phyloP scores from a whole-genome alignment of 2,329 filamentous ascomycete species.

The Samsoniella hepiali region DNA sequence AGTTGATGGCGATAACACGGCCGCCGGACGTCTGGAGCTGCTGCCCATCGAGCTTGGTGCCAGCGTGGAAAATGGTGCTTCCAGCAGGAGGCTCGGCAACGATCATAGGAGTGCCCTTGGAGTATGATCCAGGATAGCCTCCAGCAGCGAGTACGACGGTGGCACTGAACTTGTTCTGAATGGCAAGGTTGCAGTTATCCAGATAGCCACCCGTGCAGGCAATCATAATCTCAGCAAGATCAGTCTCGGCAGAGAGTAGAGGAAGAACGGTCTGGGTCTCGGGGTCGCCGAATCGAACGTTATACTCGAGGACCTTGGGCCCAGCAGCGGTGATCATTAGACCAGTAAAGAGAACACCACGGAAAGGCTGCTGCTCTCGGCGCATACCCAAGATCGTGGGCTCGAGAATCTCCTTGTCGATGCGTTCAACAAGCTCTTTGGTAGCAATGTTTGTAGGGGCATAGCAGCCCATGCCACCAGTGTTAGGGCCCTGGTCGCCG shows the following conservation, averaged over 20 bases:
- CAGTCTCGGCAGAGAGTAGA: slow-evolving; percentile 71
- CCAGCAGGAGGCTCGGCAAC: slow-evolving; percentile 44
- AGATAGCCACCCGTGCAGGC: slow-evolving; percentile 77
- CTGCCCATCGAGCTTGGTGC: slow-evolving; percentile 64
- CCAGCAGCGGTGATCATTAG: slow-evolving; percentile 84
- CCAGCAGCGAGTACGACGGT: slow-evolving; percentile 93
- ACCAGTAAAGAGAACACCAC: slow-evolving; percentile 81
- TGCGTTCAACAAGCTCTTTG: slow-evolving; percentile 68
- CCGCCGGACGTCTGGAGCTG: slow-evolving; percentile 77
- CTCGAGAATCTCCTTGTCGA: slow-evolving; percentile 80
- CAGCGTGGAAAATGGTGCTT: slow-evolving; percentile 86
- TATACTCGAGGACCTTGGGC: slow-evolving; percentile 85
- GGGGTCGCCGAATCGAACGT: slow-evolving; percentile 88
- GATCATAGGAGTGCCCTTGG: slow-evolving; percentile 66
- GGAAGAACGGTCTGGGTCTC: slow-evolving; percentile 86
- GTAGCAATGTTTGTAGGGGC: slow-evolving; percentile 81
- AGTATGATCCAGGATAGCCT: slow-evolving; percentile 84
- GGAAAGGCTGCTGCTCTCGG: slow-evolving; percentile 69
- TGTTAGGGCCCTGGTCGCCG: slow-evolving; percentile 86
- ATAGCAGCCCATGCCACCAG: slow-evolving; percentile 97
- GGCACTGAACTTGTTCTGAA: slow-evolving; percentile 70
- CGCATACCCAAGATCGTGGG: slow-evolving; percentile 89
- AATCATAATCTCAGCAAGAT: slow-evolving; percentile 84
- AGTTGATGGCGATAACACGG: slow-evolving; percentile 89
- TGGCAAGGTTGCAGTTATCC: slow-evolving; percentile 63